Conservation (phyloP, 2,329 filamentous ascomycete species). For the Colletotrichum simmondsii region DNA sequence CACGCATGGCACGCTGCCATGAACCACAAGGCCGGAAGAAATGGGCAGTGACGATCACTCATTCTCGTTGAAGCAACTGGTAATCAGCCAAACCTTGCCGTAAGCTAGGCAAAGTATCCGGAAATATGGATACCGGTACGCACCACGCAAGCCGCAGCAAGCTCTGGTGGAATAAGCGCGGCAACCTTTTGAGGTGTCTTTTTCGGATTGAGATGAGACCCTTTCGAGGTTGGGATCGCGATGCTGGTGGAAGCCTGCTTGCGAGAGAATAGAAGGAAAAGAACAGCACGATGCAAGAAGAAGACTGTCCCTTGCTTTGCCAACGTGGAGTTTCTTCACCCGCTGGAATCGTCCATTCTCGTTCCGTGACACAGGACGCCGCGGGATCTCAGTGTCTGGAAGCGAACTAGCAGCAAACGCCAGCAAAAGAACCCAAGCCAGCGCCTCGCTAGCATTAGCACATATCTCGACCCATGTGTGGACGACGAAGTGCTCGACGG, state of each 20-base stretch:
- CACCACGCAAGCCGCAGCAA: not conserved
- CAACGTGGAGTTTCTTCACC: not conserved
- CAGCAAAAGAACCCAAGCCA: conserved; percentile 14
- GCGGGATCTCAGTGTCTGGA: not conserved
- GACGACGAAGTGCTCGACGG: conserved; percentile 25
- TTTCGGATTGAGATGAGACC: not conserved
- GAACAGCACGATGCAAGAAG: not conserved
- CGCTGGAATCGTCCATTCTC: not conserved
- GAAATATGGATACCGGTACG: not conserved
- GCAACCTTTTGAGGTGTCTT: not conserved
- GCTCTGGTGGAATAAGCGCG: not conserved
- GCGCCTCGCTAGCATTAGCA: conserved; percentile 21
- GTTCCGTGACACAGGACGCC: not conserved
- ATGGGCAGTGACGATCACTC: conserved; percentile 19
- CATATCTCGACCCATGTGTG: conserved; percentile 23
- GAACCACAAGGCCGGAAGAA: conserved; percentile 25
- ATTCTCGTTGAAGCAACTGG: not conserved
- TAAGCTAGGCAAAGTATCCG: not conserved
- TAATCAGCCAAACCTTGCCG: conserved; percentile 19
- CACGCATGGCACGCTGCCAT: not conserved
- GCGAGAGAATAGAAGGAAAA: not conserved
- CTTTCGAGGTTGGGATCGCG: too few species aligned
- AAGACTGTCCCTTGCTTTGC: not conserved
- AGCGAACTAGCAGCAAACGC: not conserved
- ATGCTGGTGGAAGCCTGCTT: not conserved